Base-by-base conservation (phyloP, 1,139 yeast genomes). In the Nakaseomyces uthaithaninus region DNA sequence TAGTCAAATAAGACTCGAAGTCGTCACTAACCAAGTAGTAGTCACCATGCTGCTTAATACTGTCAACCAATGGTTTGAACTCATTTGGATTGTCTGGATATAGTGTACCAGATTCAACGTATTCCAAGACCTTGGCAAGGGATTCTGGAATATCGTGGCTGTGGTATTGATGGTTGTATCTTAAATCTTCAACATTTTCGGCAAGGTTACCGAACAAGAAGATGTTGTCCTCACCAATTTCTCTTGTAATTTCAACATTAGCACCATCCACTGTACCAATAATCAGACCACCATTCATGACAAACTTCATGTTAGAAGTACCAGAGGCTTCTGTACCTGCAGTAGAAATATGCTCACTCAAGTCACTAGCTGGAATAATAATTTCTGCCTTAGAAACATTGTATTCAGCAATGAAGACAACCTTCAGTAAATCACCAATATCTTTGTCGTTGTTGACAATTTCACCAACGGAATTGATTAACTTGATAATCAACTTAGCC, bases 301-400 rank as follows among this genome's bases (percentile, higher is more conserved):
- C 95, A 60, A 87, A 87, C 67, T 87, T 89, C 96, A 87, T 87
- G 68, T 87, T 87, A 37, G 94, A 83, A 35, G 97, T 87, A 61
- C 96, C 96, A 1, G 94, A 82, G 19, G 95, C 96, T 63, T 87
- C 97, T 18, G 97, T 87, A 54, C 97, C 97, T 9, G 96, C 96
- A 37, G 96, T 87, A n/a, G 95, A 86, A 51, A 87, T 89, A 65
- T 87, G 97, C 65, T 87, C 93, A 38, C 94, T 82, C 56, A 87
- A 70, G 60, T 87, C 96, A 33, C 91, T 79, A 14, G 91, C 96
- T 17, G 96, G 95, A 49, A 77, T 72, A 55, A 89, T 85, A 45
- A 86, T 75, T 65, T 89, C 95, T 0, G 96, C 95, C 66, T 86
- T 87, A 38, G 94, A 83, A 37, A 87, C 96, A 57, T 86, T 86